Base-by-base conservation (phyloP, 1,284 basidiomycete genomes). In the Meripilus lineatus region DNA sequence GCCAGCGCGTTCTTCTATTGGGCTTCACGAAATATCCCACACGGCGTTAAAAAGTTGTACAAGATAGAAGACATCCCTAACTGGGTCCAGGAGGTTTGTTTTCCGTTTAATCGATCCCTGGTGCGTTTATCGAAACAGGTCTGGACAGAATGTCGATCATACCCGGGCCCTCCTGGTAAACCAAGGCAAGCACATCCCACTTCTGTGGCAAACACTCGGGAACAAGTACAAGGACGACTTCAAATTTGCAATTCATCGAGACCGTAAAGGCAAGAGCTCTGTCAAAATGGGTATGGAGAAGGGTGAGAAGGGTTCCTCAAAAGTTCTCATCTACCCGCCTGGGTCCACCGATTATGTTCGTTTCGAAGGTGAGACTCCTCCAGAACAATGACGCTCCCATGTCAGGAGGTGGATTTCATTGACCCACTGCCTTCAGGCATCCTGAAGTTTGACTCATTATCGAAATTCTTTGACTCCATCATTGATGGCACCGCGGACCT, bases 191-290 rank as follows among this genome's bases (percentile, higher is more conserved):
- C 84, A 84, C 38, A 79, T 90, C 4, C 91, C 91, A 1, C 69
- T 93, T 23, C 68, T 93, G 40, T 94, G 91, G 91, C 83, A 88
- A 58, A 83, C 89, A 4, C 75, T 94, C 28, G 82, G 77, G 10
- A 88, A 89, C 58, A 85, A 84, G 50, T 86, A 84, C 61, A 62
- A 74, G 42, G 76, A 76, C 44, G 71, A 81, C 55, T 72, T 92
- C 18, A 71, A 70, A 21, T 79, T 93, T 50, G 86, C 74, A 2
- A 77, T 76, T 40, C 77, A 86, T 56, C 77, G 77, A 38, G 89
- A 93, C 60, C 72, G 74, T 13, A 71, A 80, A 39, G 84, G 81
- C 18, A 72, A 68, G 46, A 72, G 74, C 42, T 77, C 77, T 8
- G 67, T 71, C 2, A 65, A 70, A 24, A 58, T 88, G 50, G 84